Evolutionary conservation across 192 early-diverging fungal genomes (phyloP), one percentile per base, ranked within the genome.

Genomic region (Coemansia sp.): DNA sequence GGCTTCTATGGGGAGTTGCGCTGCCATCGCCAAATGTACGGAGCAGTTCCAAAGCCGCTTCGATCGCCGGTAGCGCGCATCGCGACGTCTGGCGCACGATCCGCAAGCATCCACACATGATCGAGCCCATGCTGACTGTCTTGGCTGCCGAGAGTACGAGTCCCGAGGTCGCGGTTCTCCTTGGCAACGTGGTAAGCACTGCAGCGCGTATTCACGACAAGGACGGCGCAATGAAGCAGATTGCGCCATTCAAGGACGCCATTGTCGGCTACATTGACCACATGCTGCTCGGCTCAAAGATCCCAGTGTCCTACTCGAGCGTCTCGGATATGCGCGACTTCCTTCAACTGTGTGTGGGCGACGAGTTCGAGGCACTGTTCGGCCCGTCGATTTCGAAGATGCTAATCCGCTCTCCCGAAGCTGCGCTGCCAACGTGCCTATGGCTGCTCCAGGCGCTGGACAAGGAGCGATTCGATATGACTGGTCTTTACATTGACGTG

Each of bases 341-440:
- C 65, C 71, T 93, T 43, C 76, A 81, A 15, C 46, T 45, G 14
- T 85, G 71, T 45, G 75, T 93, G 4, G 73, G 82, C 29, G 75
- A 69, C 5, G 67, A 79, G 40, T 89, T 92, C 48, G 79, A 83
- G 23, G 40, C 53, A 6, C 81, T 88, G 53, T 85, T 93, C 54
- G 61, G 85, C 15, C 77, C 89, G 22, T 77, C 84, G 40, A 79
- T 91, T n/a, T 86, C 91, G 42, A 87, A 89, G 46, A 84, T 93
- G 73, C 83, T 93, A 60, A 76, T 96, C 52, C 87, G 95, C 46
- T 91, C 95, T 11, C 95, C 95, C 15, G 95, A 95, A 62, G 83
- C 89, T 53, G 87, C 89, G 35, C 81, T 94, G 46, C 65, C 22
- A 81, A 90, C 62, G 84, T 89, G 78, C 7, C 70, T 84, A 19